phyloP scores from a whole-genome alignment of 257 asterid species.

The Solanum phureja region DNA sequence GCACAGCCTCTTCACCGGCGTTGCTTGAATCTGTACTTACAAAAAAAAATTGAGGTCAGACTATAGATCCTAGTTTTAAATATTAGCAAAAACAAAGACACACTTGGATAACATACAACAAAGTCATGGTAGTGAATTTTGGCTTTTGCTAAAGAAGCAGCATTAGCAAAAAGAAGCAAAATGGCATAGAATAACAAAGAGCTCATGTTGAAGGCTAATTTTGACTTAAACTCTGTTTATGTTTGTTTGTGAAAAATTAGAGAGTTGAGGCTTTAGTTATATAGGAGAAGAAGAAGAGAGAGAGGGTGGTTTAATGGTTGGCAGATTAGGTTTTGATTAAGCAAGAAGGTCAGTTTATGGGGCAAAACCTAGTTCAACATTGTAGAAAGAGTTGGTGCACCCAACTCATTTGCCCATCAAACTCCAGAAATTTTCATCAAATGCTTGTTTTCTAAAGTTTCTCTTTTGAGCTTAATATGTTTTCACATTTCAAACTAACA shows the following conservation, averaged over 20 bases:
- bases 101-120: conserved; percentile 35
- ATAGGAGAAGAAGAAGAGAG: conserved; percentile 27
- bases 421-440: conserved; percentile 16
- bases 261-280: conserved; percentile 14
- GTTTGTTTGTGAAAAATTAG: conserved; percentile 17
- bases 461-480: not conserved
- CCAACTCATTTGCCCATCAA: conserved; percentile 37
- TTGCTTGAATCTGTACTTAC: conserved; percentile 59
- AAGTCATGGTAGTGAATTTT: conserved; percentile 54
- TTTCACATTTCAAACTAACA: not conserved
- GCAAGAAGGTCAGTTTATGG: conserved; percentile 16
- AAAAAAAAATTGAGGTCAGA: not conserved
- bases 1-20: conserved; percentile 90
- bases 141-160: conserved; percentile 36
- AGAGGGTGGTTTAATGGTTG: conserved; percentile 35
- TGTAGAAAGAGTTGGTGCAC: conserved; percentile 46
- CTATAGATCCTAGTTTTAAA: not conserved
- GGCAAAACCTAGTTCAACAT: conserved; percentile 35
- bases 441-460: conserved; percentile 30
- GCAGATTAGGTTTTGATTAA: conserved; percentile 37
- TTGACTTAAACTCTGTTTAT: not conserved
- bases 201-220: not conserved
- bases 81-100: not conserved
- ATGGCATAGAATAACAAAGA: conserved; percentile 19
- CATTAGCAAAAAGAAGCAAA: conserved; percentile 24